Base-by-base conservation (phyloP, 106 monocot genomes). In the Acanthochlamys bracteata region DNA sequence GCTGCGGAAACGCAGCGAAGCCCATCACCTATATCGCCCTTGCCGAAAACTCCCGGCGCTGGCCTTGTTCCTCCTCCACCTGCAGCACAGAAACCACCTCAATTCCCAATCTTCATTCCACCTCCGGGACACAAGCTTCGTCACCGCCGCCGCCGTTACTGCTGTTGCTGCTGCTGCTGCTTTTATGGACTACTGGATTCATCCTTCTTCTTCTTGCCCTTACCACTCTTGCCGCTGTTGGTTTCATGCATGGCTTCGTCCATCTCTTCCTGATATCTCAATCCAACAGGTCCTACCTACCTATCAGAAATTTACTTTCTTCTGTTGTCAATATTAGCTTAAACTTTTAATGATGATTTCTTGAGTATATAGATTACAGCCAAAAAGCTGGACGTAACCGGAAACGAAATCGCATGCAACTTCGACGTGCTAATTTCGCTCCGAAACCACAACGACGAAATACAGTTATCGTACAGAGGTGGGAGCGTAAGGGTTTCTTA, bases 81-180 rank as follows among this genome's bases (percentile, higher is more conserved):
- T 26, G 59, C 59, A 0, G 24, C 24, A 7, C 59, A 59, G 10
- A 24, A 59, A 25, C 49, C 49, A 10, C 49, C 49, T 2, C 49
- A 49, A 49, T 49, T 14, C 2, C 59, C 59, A 0, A 25, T 33
- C 0, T 59, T 59, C 59, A 59, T 59, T 25, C 59, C 59, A 0
- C 59, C 59, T 0, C 21, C 59, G 17, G 24, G 26, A 24, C 21
- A 24, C 16, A 21, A 16, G 8, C 59, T 11, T 10, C 59, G 10
- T 16, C 59, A 25, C 10, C 9, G 25, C 4, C 27, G 26, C 24
- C 27, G 25, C 59, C 27, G 9, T 33, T 25, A 0, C 59, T 25
- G 59, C 26, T 25, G 59, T 12, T 59, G 7, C 59, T 59, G 59
- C 26, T 59, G 59, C 15, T 59, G 59, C 26, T 58, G 58, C 58